Percentiles rank a stretch among this genome's conserved stretches.
phyloP scores from a whole-genome alignment of 345 rosid genomes.

The Gossypium sturtianum region DNA sequence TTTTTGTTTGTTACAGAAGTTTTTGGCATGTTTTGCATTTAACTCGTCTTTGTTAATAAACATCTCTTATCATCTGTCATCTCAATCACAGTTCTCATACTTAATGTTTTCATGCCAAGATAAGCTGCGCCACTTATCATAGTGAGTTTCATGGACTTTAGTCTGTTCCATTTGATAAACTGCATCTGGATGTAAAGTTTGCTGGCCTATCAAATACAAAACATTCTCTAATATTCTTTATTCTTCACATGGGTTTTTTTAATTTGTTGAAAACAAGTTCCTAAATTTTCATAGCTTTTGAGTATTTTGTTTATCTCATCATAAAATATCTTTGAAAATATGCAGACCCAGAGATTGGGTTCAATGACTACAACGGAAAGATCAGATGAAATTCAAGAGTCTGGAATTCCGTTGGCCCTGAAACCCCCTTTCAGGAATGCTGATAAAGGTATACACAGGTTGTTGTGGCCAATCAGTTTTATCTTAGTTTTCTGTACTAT shows the following conservation, averaged over 20 bases:
- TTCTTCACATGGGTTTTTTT: not conserved
- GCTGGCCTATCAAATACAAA: not conserved
- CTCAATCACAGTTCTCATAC: not conserved
- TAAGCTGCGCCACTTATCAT: not conserved
- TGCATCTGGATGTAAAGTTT: not conserved
- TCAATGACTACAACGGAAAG: slow-evolving; percentile 17
- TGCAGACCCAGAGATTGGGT: slow-evolving; percentile 41
- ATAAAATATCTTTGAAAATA: not conserved
- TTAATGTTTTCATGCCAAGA: not conserved
- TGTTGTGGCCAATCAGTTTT: slow-evolving; percentile 5
- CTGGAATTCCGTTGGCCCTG: slow-evolving; percentile 24
- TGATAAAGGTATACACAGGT: slow-evolving; percentile 29
- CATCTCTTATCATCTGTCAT: not conserved
- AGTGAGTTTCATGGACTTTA: not conserved
- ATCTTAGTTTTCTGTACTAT: slow-evolving; percentile 2
- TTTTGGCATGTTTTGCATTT: not conserved
- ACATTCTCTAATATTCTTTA: not conserved
- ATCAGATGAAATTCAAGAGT: slow-evolving; percentile 20
- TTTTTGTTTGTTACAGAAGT: not conserved
- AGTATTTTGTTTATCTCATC: not conserved
- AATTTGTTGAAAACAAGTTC: not conserved
- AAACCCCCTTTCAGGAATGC: slow-evolving; percentile 16
- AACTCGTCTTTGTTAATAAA: not conserved
- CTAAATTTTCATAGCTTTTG: not conserved
- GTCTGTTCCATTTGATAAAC: not conserved